Evolutionary conservation across 2,329 filamentous ascomycete genomes (phyloP).

Genomic region (Chrysoporthe puriensis): DNA sequence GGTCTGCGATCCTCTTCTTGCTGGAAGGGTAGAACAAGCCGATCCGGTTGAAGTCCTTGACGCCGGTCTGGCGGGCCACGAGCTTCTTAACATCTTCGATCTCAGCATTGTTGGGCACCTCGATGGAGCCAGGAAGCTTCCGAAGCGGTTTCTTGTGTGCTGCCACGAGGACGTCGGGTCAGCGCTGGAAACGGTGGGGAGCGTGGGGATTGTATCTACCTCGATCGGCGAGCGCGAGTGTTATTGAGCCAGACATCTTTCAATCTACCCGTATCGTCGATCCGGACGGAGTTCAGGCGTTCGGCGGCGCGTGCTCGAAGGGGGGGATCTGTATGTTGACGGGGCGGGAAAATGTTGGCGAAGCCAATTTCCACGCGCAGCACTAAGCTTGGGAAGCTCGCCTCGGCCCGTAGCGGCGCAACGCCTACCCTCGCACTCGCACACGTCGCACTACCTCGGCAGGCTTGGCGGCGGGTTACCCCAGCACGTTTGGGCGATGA

Average conservation of each 20-base stretch:
- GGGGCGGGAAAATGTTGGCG: not conserved
- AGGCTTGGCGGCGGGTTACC: too few relatives aligned
- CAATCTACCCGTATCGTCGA: not conserved
- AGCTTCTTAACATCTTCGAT: constrained; percentile 63
- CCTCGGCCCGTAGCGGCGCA: not conserved
- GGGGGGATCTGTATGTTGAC: not conserved
- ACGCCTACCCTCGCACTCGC: too few relatives aligned
- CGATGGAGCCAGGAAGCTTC: constrained; percentile 56
- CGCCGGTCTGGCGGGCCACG: constrained; percentile 54
- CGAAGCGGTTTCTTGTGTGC: constrained; percentile 49
- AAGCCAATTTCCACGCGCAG: not conserved
- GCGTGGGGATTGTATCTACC: not conserved
- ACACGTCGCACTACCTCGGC: too few relatives aligned
- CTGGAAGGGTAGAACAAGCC: constrained; percentile 64
- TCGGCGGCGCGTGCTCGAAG: not conserved
- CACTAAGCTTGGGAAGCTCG: not conserved
- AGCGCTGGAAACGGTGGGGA: not conserved
- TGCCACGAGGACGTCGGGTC: not conserved
- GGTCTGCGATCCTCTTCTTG: constrained; percentile 67
- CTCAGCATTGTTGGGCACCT: constrained; percentile 54
- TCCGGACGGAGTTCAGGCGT: too few relatives aligned
- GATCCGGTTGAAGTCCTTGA: constrained; percentile 63
- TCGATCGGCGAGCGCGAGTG: constrained; percentile 24
- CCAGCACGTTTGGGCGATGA: too few relatives aligned
- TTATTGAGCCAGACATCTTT: constrained; percentile 24